Conservation (phyloP, 345 rosid genomes). For the Eucalyptus sp. region DNA sequence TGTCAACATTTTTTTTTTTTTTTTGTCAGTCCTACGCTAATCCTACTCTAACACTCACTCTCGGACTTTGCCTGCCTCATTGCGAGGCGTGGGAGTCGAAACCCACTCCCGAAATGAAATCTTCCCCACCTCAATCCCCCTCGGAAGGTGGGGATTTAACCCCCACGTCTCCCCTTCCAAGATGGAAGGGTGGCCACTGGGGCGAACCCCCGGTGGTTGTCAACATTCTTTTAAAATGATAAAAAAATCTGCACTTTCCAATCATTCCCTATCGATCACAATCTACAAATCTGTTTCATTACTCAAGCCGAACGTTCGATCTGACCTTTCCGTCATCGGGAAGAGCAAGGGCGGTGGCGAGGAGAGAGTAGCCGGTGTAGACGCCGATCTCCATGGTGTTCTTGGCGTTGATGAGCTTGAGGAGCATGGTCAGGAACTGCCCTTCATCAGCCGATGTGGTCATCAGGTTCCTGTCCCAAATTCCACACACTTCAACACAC, state of each 20-base stretch:
- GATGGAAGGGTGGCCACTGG: too few species aligned
- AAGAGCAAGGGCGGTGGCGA: slow-evolving; percentile 96
- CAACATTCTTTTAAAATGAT: neutral
- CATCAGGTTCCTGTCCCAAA: slow-evolving; percentile 73
- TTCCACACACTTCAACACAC: neutral
- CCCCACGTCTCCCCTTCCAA: too few species aligned
- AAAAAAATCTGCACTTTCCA: neutral
- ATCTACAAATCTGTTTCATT: neutral
- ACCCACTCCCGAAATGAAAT: too few species aligned
- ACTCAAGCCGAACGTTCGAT: neutral
- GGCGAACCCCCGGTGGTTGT: too few species aligned
- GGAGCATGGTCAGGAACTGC: slow-evolving; percentile 83
- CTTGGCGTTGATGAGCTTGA: slow-evolving; percentile 94
- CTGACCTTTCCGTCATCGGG: slow-evolving; percentile 89
- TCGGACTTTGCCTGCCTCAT: too few species aligned
- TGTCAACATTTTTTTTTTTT: neutral
- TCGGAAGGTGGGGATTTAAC: too few species aligned
- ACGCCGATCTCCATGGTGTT: slow-evolving; percentile 99
- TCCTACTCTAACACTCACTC: too few species aligned
- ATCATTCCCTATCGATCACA: neutral
- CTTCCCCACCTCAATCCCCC: too few species aligned
- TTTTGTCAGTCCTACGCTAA: too few species aligned
- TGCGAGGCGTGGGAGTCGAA: too few species aligned
- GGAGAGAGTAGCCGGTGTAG: slow-evolving; percentile 94
- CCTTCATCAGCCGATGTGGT: slow-evolving; percentile 98